Percentiles rank a stretch among this genome's conserved stretches.
Evolutionary conservation across 257 asterid species (phyloP).

Genomic region (Penstemon barbatus): DNA sequence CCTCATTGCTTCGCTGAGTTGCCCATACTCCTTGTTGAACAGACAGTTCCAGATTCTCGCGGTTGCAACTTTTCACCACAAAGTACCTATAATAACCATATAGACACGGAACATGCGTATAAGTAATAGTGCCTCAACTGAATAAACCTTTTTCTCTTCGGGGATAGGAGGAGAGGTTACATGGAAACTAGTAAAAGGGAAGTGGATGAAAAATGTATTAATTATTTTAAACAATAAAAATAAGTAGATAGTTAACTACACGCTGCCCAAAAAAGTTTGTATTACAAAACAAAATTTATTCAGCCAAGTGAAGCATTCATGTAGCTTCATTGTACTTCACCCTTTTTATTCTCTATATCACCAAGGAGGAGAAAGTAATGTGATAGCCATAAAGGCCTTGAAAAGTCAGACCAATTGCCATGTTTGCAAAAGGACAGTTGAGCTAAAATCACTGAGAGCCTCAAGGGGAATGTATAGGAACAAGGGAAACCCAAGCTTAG

Average conservation of each 20-base stretch:
- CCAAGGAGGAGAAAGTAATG: background rate
- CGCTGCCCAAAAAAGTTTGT: background rate
- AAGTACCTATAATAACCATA: constrained; percentile 72
- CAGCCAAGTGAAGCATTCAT: background rate
- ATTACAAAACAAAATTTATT: background rate
- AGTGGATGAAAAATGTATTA: background rate
- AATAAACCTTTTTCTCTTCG: background rate
- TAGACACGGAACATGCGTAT: constrained; percentile 36
- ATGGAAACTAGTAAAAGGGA: background rate
- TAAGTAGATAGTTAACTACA: background rate
- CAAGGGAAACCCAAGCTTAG: background rate
- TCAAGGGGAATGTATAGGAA: too few species aligned
- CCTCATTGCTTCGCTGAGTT: constrained; percentile 96
- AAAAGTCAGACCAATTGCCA: background rate
- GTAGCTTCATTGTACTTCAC: background rate
- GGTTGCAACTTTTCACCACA: constrained; percentile 96
- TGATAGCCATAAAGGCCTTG: constrained; percentile 7
- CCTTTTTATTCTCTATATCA: background rate
- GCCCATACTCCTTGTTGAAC: constrained; percentile 99
- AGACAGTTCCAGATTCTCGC: constrained; percentile 95
- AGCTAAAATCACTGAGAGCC: background rate
- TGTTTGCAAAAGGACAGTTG: background rate
- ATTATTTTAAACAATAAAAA: background rate
- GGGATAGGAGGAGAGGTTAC: background rate
- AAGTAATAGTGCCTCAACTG: constrained; percentile 29